A percentile compares a stretch with the other conserved stretches of the same genome.
Evolutionary conservation across 306 rosid genomes (phyloP).

Genomic region (Vicia villosa): DNA sequence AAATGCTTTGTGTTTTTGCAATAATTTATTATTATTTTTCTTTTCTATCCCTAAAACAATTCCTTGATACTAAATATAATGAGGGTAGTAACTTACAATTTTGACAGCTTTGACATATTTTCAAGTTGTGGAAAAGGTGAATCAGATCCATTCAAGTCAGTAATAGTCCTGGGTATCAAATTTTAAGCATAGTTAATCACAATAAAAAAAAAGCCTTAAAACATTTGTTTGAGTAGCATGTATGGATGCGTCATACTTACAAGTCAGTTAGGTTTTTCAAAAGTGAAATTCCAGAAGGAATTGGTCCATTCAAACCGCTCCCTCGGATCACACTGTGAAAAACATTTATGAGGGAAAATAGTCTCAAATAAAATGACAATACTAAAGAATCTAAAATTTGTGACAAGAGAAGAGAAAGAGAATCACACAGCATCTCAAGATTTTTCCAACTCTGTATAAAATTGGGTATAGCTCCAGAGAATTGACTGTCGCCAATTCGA

Average conservation of each 20-base stretch:
- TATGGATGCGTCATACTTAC: conserved; percentile 47
- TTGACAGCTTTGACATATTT: conserved; percentile 39
- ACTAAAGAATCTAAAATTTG: background rate
- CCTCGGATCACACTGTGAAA: conserved; percentile 56
- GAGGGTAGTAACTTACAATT: conserved; percentile 33
- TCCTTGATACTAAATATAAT: no score
- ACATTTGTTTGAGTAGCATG: background rate
- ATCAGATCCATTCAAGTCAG: conserved; percentile 60
- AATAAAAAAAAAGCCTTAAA: background rate
- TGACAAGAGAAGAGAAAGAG: background rate
- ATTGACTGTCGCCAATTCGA: conserved; percentile 53
- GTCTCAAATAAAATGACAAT: conserved; percentile 12
- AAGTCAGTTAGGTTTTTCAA: conserved; percentile 49
- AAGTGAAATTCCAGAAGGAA: conserved; percentile 58
- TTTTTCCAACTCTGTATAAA: conserved; percentile 60
- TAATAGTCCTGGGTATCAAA: conserved; percentile 58
- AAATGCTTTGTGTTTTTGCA: no score
- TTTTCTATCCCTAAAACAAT: no score
- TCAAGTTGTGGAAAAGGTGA: conserved; percentile 55
- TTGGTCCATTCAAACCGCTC: conserved; percentile 76
- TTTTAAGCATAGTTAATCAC: conserved; percentile 6
- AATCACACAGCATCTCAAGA: conserved; percentile 52
- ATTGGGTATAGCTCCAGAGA: conserved; percentile 64
- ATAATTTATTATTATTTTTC: no score
- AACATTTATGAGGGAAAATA: background rate